Evolutionary conservation across 192 early-diverging fungal genomes (phyloP).

Genomic region (Chytriomyces confervae): DNA sequence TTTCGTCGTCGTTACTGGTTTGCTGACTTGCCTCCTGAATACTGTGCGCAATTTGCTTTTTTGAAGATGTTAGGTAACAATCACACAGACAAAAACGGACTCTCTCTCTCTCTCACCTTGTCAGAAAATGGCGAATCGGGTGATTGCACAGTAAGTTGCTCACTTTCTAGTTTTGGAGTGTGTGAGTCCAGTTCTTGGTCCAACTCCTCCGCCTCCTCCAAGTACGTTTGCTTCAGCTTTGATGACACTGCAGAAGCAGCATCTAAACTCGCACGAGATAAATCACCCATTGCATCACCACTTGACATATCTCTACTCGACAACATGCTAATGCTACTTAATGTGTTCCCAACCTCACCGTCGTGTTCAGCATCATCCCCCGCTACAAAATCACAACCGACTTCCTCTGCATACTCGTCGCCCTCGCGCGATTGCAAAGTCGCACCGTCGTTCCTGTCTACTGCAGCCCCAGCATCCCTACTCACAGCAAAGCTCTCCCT

Average conservation of each 20-base stretch:
- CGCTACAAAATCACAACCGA: neutral
- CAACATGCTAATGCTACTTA: conserved; percentile 26
- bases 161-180: no score
- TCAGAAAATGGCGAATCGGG: no score
- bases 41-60: no score
- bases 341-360: conserved; percentile 17
- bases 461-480: neutral
- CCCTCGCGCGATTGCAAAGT: neutral
- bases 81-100: no score
- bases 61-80: no score
- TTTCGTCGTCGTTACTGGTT: conserved; percentile 4
- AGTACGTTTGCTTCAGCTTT: no score
- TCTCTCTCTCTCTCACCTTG: no score
- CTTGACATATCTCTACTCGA: conserved; percentile 2
- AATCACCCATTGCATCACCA: neutral
- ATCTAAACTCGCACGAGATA: no score
- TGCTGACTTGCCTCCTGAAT: neutral
- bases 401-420: neutral
- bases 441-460: conserved; percentile 9
- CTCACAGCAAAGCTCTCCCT: conserved; percentile 2
- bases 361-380: conserved; percentile 10
- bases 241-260: no score
- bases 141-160: no score
- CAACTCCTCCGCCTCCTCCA: no score
- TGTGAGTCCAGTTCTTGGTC: no score